A percentile compares a stretch with the other conserved stretches of the same genome.
phyloP scores from a whole-genome alignment of 352 stramenopile genomes.

The Blastocystis sp. region DNA sequence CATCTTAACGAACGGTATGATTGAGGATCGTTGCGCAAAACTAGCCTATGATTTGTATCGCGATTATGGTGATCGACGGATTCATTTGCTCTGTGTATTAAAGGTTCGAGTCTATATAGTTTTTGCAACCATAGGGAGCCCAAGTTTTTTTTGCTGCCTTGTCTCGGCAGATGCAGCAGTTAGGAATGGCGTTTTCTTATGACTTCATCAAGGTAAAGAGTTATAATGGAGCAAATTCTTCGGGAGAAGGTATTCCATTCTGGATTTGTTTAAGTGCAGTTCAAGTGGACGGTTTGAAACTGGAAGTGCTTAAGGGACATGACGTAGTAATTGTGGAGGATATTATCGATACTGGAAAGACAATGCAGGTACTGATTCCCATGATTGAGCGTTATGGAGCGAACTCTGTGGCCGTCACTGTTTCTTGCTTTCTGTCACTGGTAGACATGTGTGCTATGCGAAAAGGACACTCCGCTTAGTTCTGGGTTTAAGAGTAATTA shows the following conservation, averaged over 20 bases:
- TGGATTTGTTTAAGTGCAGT: background rate
- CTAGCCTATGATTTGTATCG: slow-evolving; percentile 81
- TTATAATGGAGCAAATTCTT: slow-evolving; percentile 83
- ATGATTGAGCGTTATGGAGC: slow-evolving; percentile 75
- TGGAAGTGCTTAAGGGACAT: background rate
- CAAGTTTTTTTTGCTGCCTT: slow-evolving; percentile 63
- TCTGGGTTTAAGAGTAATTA: slow-evolving; percentile 86
- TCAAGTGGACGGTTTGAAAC: slow-evolving; percentile 4
- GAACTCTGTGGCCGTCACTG: slow-evolving; percentile 76
- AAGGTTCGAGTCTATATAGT: slow-evolving; percentile 69
- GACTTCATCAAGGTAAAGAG: slow-evolving; percentile 88
- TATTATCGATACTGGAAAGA: slow-evolving; percentile 92
- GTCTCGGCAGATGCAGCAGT: slow-evolving; percentile 53
- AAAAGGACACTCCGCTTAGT: slow-evolving; percentile 83
- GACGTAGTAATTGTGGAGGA: slow-evolving; percentile 90
- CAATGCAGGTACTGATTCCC: slow-evolving; percentile 82
- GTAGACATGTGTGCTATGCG: slow-evolving; percentile 71
- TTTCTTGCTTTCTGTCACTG: background rate
- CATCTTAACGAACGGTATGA: slow-evolving; percentile 70
- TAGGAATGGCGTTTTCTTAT: slow-evolving; percentile 82
- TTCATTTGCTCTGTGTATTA: slow-evolving; percentile 83
- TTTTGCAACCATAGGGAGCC: slow-evolving; percentile 7
- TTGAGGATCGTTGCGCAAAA: slow-evolving; percentile 82
- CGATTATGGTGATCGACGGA: slow-evolving; percentile 78
- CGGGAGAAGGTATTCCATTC: slow-evolving; percentile 70